Base-by-base conservation (phyloP, 495 filamentous ascomycete species). In the Penicillium verhagenii region DNA sequence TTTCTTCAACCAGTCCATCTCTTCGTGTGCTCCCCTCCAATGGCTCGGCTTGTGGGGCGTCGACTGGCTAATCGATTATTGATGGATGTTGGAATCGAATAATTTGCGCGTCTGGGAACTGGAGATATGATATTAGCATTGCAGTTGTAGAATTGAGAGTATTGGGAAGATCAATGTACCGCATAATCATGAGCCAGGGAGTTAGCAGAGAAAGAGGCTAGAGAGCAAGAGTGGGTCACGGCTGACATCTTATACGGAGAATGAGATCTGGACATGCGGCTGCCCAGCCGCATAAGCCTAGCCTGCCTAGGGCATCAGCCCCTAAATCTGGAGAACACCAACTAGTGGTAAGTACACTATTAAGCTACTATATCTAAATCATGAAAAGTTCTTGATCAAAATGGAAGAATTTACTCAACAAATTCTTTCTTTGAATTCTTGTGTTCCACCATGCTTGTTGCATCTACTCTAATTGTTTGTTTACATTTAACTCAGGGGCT, bases 1-100 rank as follows among this genome's bases (percentile, higher is more conserved):
- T n/a, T 14, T 43, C 20, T 23, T 52, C 19, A 52, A 20, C 38
- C 37, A 52, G 39, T 52, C 50, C 38, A 52, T 52, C 7, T 1
- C 18, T 4, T 6, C 4, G 4, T 19, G 6, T 18, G 4, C 1
- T 39, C 3, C 7, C 28, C 28, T 11, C 28, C 6, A 31, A 31
- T 11, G 28, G 28, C 6, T 31, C 28, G 9, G 7, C 3, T 31
- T 11, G 3, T 35, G 3, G n/a, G 14, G 33, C 14, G 13, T 35
- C 33, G 14, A n/a, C 14, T 35, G 33, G 13, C 33, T 35, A 31
- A 2, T 31, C 6, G 33, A 16, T n/a, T 1, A 35, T 35, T 35
- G 33, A 13, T 8, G 28, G 37, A 16, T 39, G 18, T 42, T 9
- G 18, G 18, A 18, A 13, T 1, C 2, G 13, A n/a, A n/a, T n/a